Evolutionary conservation across 2,329 filamentous ascomycete species (phyloP).

Genomic region (Curvularia sp.): DNA sequence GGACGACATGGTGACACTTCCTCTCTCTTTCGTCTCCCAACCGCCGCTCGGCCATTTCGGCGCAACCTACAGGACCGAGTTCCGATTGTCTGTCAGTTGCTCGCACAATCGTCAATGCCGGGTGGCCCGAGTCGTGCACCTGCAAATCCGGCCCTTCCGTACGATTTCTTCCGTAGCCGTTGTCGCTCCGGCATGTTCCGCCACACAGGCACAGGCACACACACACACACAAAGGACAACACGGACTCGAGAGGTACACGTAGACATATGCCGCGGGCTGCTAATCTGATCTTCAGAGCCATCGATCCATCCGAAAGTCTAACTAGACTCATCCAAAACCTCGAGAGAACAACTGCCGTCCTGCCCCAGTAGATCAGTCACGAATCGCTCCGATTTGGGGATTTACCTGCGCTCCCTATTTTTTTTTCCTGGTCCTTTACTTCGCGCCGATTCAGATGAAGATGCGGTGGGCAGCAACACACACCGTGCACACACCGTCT

Average conservation of each 20-base stretch:
- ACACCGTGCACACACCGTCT: background rate
- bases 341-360: background rate
- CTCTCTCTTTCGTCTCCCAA: background rate
- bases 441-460: constrained; percentile 3
- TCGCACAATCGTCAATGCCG: background rate
- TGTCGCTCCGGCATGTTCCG: constrained; percentile 3
- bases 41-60: constrained; percentile 6
- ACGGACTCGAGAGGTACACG: constrained; percentile 2
- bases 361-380: background rate
- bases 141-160: constrained; percentile 10
- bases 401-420: background rate
- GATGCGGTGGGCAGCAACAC: constrained; percentile 2
- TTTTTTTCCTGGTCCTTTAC: background rate
- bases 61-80: constrained; percentile 7
- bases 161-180: constrained; percentile 5
- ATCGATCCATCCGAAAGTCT: constrained; percentile 1
- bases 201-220: background rate
- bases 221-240: background rate
- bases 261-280: background rate
- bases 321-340: constrained; percentile 2
- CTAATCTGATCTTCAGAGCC: constrained; percentile 1
- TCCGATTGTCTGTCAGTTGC: constrained; percentile 6
- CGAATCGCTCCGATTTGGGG: constrained; percentile 2
- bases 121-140: constrained; percentile 5
- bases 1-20: constrained; percentile 6